These are phyloP conservation scores for Sanguinoderma infundibulare DNA, from an alignment of 1,284 basidiomycete genomes.

Conservation along the genomic window DNA sequence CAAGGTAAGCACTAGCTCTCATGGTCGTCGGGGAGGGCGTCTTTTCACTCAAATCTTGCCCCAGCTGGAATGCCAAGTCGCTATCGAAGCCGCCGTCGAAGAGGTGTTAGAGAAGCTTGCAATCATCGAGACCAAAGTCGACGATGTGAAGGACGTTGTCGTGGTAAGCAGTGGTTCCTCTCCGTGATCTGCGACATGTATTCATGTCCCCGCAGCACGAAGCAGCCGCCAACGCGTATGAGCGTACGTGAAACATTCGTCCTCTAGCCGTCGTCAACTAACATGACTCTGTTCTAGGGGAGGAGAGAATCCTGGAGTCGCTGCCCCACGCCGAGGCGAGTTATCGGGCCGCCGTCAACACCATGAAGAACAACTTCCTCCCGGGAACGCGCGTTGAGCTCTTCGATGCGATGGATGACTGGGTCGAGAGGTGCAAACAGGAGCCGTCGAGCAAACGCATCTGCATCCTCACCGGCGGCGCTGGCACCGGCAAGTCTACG, in stretches of 20 bases:
- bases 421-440: constrained; percentile 2
- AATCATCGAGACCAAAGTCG: not conserved
- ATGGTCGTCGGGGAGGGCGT: not conserved
- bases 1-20: not conserved
- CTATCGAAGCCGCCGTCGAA: not conserved
- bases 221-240: not conserved
- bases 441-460: not conserved
- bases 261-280: not conserved
- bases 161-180: not conserved
- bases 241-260: not conserved
- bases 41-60: not conserved
- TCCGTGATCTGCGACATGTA: not conserved
- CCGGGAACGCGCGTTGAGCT: constrained; percentile 17
- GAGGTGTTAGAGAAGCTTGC: not conserved
- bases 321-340: constrained; percentile 8
- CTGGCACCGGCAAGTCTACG: constrained; percentile 23
- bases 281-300: not conserved
- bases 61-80: not conserved
- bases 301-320: constrained; percentile 1
- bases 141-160: not conserved
- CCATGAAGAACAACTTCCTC: constrained; percentile 12
- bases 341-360: constrained; percentile 6
- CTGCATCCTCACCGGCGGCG: constrained; percentile 17
- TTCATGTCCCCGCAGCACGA: not conserved
- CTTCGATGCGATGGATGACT: constrained; percentile 6